A percentile compares a stretch with the other conserved stretches of the same genome.
Conservation (phyloP, 139 green algal species). For the Auxenochlorella pyrenoidosa region DNA sequence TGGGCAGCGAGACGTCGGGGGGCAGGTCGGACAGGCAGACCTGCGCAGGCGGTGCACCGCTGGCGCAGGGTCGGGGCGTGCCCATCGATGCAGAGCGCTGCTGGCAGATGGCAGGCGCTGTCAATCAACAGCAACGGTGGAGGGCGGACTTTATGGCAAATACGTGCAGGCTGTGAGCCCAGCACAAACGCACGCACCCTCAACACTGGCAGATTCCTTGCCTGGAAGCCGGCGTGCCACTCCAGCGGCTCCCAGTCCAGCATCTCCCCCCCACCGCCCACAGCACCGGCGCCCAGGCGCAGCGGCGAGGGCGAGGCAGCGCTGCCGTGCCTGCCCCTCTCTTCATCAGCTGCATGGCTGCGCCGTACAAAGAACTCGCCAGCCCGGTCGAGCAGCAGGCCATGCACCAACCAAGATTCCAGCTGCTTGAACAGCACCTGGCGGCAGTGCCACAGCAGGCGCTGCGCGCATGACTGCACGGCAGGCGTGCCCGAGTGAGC, state of each 20-base stretch:
- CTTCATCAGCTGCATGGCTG: not conserved
- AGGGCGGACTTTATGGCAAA: too few relatives aligned
- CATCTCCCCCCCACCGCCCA: not conserved
- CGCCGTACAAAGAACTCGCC: constrained; percentile 89
- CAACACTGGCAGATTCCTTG: not conserved
- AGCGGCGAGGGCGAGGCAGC: constrained; percentile 1
- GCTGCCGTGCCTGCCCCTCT: too few relatives aligned
- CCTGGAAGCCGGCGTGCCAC: constrained; percentile 73
- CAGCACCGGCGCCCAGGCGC: not conserved
- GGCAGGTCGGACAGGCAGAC: constrained; percentile 65
- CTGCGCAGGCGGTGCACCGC: constrained; percentile 21
- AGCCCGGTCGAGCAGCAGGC: constrained; percentile 74
- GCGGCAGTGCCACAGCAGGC: constrained; percentile 91
- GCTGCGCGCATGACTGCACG: constrained; percentile 73
- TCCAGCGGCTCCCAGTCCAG: constrained; percentile 48
- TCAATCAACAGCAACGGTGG: too few relatives aligned
- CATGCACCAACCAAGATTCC: constrained; percentile 88
- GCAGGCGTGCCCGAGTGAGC: constrained; percentile 69
- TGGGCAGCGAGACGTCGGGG: constrained; percentile 56
- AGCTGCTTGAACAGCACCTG: constrained; percentile 88
- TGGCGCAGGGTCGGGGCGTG: not conserved
- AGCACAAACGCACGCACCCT: not conserved
- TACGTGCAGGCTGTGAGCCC: not conserved
- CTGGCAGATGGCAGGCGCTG: too few relatives aligned
- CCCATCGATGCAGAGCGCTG: not conserved